Conservation (phyloP, 768 basidiomycete species). For the Pulveroboletus sp. region DNA sequence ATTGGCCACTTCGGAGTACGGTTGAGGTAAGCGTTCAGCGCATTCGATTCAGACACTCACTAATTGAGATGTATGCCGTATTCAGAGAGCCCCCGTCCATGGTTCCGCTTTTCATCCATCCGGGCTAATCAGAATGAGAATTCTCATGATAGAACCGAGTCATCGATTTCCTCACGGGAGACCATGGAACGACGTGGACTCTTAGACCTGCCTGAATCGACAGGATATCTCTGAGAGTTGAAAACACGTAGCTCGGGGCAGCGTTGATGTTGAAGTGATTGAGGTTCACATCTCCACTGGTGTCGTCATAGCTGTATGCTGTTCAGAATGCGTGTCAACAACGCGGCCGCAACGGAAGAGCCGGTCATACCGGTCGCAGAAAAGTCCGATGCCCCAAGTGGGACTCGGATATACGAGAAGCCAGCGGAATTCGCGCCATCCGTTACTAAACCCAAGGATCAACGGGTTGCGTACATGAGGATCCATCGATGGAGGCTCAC, state of each 20-base stretch:
- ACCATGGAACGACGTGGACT: constrained; percentile 69
- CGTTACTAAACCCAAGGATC: constrained; percentile 35
- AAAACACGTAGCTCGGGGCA: constrained; percentile 61
- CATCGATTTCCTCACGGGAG: constrained; percentile 48
- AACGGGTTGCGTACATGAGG: not conserved
- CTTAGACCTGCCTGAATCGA: constrained; percentile 50
- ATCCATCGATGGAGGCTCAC: constrained; percentile 8
- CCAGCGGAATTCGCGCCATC: constrained; percentile 63
- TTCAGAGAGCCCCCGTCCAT: constrained; percentile 66
- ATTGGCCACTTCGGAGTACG: constrained; percentile 48
- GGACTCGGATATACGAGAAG: constrained; percentile 63
- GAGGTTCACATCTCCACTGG: constrained; percentile 57
- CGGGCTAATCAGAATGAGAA: constrained; percentile 45
- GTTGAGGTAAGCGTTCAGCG: not conserved
- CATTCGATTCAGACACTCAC: constrained; percentile 34
- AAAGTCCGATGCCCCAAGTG: constrained; percentile 73
- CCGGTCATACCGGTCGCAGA: constrained; percentile 48
- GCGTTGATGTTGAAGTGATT: constrained; percentile 51
- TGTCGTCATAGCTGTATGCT: constrained; percentile 68
- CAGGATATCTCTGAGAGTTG: constrained; percentile 59
- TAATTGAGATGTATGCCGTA: constrained; percentile 43
- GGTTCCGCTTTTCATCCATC: constrained; percentile 72
- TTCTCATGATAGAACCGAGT: not conserved
- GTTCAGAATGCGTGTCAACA: constrained; percentile 1
- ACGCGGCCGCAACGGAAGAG: not conserved